Conservation (phyloP, 2,329 filamentous ascomycete genomes). For the Ophiostoma sp. region DNA sequence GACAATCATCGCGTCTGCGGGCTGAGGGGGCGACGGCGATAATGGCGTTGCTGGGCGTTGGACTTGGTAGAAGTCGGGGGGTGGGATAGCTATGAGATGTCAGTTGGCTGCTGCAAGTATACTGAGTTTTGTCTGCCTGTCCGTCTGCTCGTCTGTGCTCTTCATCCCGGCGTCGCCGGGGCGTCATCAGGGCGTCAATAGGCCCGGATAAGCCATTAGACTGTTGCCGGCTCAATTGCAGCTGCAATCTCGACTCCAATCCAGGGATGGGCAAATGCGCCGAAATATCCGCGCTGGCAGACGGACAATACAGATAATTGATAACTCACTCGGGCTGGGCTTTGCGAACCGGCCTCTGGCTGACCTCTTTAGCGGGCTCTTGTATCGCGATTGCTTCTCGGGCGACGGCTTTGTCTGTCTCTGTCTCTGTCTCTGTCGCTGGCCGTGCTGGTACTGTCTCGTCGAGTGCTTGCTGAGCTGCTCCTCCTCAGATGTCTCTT, state of each 20-base stretch:
- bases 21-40: background rate
- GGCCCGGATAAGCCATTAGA: too few relatives aligned
- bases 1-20: conserved; percentile 36
- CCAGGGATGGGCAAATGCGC: background rate
- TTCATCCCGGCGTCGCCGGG: too few relatives aligned
- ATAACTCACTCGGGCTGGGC: background rate
- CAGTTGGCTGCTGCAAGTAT: background rate
- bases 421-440: background rate
- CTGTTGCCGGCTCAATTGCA: background rate
- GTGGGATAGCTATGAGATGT: background rate
- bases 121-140: background rate
- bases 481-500: conserved; percentile 10
- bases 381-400: background rate
- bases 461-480: background rate
- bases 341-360: too few relatives aligned
- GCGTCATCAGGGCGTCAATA: too few relatives aligned
- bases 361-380: background rate
- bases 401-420: background rate
- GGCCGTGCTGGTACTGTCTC: background rate
- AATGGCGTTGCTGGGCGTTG: background rate
- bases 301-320: background rate
- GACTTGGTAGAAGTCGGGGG: background rate
- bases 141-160: background rate
- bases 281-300: background rate
- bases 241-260: background rate